A percentile compares a stretch with the other conserved stretches of the same genome.
These are phyloP conservation scores for Abrus precatorius DNA, from an alignment of 306 rosid species.

Conservation along the genomic window DNA sequence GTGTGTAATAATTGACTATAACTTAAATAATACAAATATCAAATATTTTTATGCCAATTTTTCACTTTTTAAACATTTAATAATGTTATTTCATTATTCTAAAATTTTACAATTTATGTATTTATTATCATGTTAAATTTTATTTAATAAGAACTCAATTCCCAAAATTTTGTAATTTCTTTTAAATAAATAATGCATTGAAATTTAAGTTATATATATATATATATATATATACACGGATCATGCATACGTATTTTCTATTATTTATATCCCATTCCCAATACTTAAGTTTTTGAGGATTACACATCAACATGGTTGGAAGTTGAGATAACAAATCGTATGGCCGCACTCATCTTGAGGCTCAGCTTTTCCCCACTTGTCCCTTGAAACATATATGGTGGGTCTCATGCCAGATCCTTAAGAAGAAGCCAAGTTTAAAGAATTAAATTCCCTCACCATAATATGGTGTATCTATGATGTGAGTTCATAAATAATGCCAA, in stretches of 20 bases:
- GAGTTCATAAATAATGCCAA: slow-evolving; percentile 28
- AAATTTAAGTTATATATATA: too few species aligned
- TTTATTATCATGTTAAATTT: too few species aligned
- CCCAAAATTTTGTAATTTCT: too few species aligned
- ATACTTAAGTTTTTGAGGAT: not conserved
- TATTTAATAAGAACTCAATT: too few species aligned
- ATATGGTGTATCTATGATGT: not conserved
- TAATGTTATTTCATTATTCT: too few species aligned
- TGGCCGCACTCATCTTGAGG: slow-evolving; percentile 33
- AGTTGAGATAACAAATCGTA: slow-evolving; percentile 40
- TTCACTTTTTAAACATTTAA: too few species aligned
- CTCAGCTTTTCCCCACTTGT: slow-evolving; percentile 36
- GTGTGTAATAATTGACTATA: too few species aligned
- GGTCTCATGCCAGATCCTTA: slow-evolving; percentile 38
- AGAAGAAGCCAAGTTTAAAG: slow-evolving; percentile 1
- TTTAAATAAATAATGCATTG: too few species aligned
- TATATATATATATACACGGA: too few species aligned
- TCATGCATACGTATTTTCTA: not conserved
- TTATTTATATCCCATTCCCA: not conserved
- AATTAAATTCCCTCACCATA: slow-evolving; percentile 15
- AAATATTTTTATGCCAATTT: too few species aligned
- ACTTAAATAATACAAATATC: too few species aligned
- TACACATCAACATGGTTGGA: slow-evolving; percentile 38
- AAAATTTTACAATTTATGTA: too few species aligned
- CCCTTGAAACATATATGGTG: slow-evolving; percentile 11